Conservation (phyloP, 805 yeast species). For the Schwanniomyces yamadae region DNA sequence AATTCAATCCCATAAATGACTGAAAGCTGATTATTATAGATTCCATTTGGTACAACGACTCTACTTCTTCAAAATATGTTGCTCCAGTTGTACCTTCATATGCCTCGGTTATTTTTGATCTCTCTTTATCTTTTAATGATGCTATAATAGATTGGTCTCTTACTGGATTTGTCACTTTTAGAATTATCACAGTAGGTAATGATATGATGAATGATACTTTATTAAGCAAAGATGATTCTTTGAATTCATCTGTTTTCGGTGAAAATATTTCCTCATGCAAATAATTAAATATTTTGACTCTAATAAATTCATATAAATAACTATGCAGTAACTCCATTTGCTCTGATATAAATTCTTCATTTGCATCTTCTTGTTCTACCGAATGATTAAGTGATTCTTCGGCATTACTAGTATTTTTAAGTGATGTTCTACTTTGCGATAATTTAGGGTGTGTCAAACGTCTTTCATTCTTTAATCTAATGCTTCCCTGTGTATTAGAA, state of each 20-base stretch:
- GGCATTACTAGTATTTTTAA: no score
- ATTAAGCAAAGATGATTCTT: constrained; percentile 6
- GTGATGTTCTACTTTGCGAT: no score
- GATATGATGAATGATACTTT: constrained; percentile 15
- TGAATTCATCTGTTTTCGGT: constrained; percentile 16
- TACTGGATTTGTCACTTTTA: constrained; percentile 35
- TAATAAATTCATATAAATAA: constrained; percentile 1
- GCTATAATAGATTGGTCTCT: constrained; percentile 18
- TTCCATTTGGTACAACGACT: no score
- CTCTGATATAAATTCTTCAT: no score
- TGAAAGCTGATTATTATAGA: constrained; percentile 19
- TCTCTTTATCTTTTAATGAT: constrained; percentile 5
- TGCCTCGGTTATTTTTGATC: background rate
- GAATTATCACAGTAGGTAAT: constrained; percentile 23
- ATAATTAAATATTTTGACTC: background rate
- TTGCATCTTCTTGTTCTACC: no score
- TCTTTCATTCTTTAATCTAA: constrained; percentile 11
- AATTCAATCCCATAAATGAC: constrained; percentile 24
- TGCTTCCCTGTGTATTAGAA: constrained; percentile 12
- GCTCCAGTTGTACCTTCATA: constrained; percentile 4
- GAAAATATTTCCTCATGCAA: constrained; percentile 8
- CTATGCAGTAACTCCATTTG: no score
- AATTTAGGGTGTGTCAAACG: constrained; percentile 14
- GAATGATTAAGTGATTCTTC: no score
- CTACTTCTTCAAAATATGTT: background rate